Evolutionary conservation across 2,329 filamentous ascomycete species (phyloP).

Genomic region (Trichoderma polysporum): DNA sequence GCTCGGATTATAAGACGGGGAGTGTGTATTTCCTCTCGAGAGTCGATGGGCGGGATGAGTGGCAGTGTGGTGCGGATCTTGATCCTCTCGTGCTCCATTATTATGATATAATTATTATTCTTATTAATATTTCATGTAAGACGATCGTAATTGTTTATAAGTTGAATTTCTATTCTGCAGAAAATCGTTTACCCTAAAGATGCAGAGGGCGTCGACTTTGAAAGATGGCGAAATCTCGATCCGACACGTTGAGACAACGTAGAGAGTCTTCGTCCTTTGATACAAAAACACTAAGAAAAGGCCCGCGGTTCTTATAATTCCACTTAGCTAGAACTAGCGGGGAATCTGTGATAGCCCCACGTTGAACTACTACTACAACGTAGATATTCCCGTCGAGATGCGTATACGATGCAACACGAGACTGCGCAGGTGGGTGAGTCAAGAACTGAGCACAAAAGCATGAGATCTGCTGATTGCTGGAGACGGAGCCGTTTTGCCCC

Average conservation of each 20-base stretch:
- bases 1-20: not conserved
- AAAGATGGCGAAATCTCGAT: not conserved
- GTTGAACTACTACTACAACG: not conserved
- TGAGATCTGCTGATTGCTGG: no score
- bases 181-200: not conserved
- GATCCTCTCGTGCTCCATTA: not conserved
- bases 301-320: not conserved
- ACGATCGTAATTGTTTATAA: not conserved
- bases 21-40: conserved; percentile 7
- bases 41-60: not conserved
- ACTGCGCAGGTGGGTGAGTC: no score
- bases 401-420: not conserved
- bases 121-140: not conserved
- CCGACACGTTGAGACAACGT: not conserved
- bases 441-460: no score
- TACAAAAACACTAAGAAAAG: not conserved
- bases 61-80: conserved; percentile 6
- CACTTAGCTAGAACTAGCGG: not conserved
- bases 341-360: not conserved
- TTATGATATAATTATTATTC: not conserved
- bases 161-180: not conserved
- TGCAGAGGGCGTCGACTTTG: not conserved
- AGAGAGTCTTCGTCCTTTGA: not conserved
- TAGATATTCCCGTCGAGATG: not conserved
- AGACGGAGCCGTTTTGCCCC: no score